Conservation (phyloP, 768 basidiomycete genomes). For the Lentinula sp. region DNA sequence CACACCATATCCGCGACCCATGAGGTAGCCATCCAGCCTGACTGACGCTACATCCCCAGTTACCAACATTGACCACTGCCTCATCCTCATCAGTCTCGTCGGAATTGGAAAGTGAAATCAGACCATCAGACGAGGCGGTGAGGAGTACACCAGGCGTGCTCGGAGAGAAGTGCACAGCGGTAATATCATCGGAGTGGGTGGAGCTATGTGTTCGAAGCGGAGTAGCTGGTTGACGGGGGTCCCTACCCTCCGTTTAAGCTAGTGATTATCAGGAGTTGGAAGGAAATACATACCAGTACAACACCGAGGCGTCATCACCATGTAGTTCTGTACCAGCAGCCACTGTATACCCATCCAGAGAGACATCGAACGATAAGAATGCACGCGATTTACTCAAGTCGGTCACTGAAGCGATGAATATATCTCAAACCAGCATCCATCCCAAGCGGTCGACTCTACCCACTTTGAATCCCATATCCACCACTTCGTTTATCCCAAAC, state of each 20-base stretch:
- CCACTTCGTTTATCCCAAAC: conserved; percentile 70
- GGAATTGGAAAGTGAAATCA: conserved; percentile 66
- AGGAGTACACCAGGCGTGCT: conserved; percentile 45
- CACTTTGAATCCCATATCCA: conserved; percentile 53
- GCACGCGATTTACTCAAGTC: conserved; percentile 33
- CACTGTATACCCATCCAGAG: conserved; percentile 62
- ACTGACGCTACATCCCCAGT: conserved; percentile 78
- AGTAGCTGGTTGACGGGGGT: conserved; percentile 69
- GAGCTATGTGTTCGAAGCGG: conserved; percentile 74
- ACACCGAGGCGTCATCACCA: conserved; percentile 73
- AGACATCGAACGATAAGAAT: conserved; percentile 66
- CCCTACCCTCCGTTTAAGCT: conserved; percentile 42
- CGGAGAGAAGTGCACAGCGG: conserved; percentile 58
- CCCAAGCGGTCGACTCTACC: conserved; percentile 20
- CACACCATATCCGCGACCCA: conserved; percentile 58
- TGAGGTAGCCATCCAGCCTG: conserved; percentile 63
- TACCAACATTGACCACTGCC: conserved; percentile 73
- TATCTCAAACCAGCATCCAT: conserved; percentile 32
- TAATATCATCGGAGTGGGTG: conserved; percentile 93
- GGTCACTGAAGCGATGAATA: conserved; percentile 36
- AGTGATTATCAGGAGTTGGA: not conserved
- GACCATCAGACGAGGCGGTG: conserved; percentile 83
- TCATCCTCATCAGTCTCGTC: conserved; percentile 86
- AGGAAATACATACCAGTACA: conserved; percentile 62
- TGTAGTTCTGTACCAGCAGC: conserved; percentile 81